Percentiles rank a stretch among this genome's conserved stretches.
Evolutionary conservation across 177 flowering plant genomes (phyloP).

Genomic region (Tripterygium wilfordii): DNA sequence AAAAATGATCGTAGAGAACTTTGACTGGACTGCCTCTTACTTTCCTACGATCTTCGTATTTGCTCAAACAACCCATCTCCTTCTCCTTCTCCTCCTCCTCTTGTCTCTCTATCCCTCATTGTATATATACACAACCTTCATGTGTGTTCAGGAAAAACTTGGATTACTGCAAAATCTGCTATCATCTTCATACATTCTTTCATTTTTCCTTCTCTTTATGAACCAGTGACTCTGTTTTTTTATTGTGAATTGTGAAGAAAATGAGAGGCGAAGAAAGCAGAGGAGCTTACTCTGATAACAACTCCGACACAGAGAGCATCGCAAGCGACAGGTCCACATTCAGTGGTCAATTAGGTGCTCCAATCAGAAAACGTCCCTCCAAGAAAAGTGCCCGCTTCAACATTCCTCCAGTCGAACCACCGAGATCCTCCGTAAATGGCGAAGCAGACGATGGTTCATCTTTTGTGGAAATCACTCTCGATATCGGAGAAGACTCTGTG

Average conservation of each 20-base stretch:
- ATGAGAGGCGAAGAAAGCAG: slow-evolving; percentile 9
- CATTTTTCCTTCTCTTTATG: too few species aligned
- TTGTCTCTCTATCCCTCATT: too few species aligned
- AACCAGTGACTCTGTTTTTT: too few species aligned
- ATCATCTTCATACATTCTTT: too few species aligned
- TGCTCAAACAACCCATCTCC: not conserved
- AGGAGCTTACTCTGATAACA: slow-evolving; percentile 13
- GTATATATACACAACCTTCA: too few species aligned
- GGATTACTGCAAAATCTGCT: too few species aligned
- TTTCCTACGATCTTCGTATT: slow-evolving; percentile 2
- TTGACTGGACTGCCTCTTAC: slow-evolving; percentile 1
- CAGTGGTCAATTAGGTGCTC: slow-evolving; percentile 15
- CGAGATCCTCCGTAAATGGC: not conserved
- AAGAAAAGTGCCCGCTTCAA: slow-evolving; percentile 23
- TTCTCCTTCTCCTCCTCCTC: too few species aligned
- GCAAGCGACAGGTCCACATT: slow-evolving; percentile 14
- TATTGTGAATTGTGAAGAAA: too few species aligned
- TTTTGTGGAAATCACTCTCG: slow-evolving; percentile 45
- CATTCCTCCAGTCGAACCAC: slow-evolving; percentile 4
- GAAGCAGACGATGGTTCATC: slow-evolving; percentile 8
- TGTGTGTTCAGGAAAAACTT: too few species aligned
- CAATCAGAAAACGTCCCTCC: slow-evolving; percentile 6
- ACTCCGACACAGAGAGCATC: slow-evolving; percentile 23
- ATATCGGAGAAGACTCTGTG: slow-evolving; percentile 37
- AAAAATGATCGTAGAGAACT: not conserved